Conservation (phyloP, 108 stramenopile genomes). For the Stephanodiscus triporus region DNA sequence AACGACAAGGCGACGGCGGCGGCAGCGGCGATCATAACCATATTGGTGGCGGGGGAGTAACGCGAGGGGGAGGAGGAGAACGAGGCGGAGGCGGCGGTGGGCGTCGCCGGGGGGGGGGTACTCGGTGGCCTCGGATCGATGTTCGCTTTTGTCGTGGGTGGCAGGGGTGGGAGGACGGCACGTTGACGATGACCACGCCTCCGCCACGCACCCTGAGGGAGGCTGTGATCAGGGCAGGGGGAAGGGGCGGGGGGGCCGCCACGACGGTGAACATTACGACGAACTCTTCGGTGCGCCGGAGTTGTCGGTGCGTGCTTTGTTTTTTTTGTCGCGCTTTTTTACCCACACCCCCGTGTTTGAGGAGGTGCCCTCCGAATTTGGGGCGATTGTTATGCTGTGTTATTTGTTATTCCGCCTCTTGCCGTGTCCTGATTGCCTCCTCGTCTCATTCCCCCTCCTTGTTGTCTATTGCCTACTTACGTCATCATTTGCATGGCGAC, state of each 20-base stretch:
- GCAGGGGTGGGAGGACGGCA: constrained; percentile 30
- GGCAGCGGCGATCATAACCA: constrained; percentile 54
- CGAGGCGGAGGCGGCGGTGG: background rate
- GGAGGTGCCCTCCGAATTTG: no score
- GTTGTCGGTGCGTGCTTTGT: constrained; percentile 54
- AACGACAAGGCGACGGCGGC: constrained; percentile 24
- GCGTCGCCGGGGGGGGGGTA: constrained; percentile 11
- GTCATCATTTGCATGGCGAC: no score
- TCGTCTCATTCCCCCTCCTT: background rate
- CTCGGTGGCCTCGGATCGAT: constrained; percentile 40
- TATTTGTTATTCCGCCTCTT: no score
- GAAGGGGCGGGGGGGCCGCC: constrained; percentile 11
- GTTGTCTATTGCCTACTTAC: background rate
- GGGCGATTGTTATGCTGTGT: no score
- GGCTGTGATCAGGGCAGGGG: constrained; percentile 36
- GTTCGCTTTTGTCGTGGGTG: constrained; percentile 25
- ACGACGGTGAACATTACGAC: constrained; percentile 57
- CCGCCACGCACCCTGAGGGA: constrained; percentile 28
- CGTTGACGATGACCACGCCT: background rate
- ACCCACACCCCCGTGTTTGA: no score
- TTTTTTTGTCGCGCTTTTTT: no score
- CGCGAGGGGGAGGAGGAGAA: constrained; percentile 28
- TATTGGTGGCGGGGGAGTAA: constrained; percentile 59
- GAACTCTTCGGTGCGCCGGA: constrained; percentile 80
- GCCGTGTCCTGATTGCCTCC: background rate